phyloP scores from a whole-genome alignment of 202 grass and related monocot genomes.

The Dendrocalamus latiflorus region DNA sequence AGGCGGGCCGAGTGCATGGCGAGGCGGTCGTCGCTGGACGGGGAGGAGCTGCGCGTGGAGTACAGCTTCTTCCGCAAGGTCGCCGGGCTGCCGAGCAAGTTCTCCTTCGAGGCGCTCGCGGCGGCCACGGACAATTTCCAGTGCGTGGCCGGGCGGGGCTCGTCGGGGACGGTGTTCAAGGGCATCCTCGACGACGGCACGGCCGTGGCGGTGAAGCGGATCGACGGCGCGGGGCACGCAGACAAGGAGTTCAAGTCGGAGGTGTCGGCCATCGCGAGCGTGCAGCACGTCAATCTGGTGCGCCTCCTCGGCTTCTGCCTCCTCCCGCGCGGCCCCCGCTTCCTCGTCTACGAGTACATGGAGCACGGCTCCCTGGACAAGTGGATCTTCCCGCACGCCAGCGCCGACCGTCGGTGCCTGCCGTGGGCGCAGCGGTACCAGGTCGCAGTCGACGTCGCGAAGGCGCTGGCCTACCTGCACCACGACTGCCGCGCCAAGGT shows the following conservation, averaged over 20 bases:
- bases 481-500: conserved; percentile 46
- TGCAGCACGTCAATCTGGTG: conserved; percentile 44
- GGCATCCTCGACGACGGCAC: conserved; percentile 58
- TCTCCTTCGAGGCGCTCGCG: conserved; percentile 31
- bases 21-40: neutral
- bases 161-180: conserved; percentile 55
- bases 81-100: conserved; percentile 34
- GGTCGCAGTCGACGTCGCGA: conserved; percentile 43
- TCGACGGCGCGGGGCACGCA: neutral
- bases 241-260: conserved; percentile 52
- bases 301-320: conserved; percentile 60
- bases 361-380: conserved; percentile 48
- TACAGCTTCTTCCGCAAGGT: conserved; percentile 57
- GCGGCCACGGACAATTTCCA: conserved; percentile 44
- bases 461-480: conserved; percentile 58
- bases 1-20: conserved; percentile 12
- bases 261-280: conserved; percentile 46
- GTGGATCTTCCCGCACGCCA: conserved; percentile 46
- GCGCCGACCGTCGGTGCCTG: neutral
- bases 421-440: conserved; percentile 34
- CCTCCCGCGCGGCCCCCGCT: conserved; percentile 18
- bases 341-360: conserved; percentile 70
- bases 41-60: conserved; percentile 21
- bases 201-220: conserved; percentile 47
- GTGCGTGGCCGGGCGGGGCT: conserved; percentile 45